phyloP scores from a whole-genome alignment of 768 basidiomycete species.

The Tricholoma hemisulphureum region DNA sequence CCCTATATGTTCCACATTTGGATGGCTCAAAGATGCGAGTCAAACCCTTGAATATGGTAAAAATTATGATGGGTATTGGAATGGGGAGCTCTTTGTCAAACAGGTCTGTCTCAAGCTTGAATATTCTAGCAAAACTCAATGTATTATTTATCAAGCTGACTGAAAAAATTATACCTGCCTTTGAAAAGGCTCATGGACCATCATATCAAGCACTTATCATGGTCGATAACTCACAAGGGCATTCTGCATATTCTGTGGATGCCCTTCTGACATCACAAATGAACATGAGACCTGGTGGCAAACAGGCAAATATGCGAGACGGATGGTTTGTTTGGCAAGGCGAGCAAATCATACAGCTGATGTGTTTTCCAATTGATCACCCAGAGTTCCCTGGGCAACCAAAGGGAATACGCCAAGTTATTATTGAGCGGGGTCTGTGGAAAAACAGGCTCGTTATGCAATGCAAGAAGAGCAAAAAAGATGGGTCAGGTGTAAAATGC shows the following conservation, averaged over 20 bases:
- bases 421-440: background rate
- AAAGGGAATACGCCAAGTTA: background rate
- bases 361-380: background rate
- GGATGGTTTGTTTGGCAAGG: background rate
- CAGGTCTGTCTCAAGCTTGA: conserved; percentile 11
- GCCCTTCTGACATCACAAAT: background rate
- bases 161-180: conserved; percentile 3
- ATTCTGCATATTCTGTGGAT: too few relatives aligned
- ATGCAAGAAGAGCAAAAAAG: background rate
- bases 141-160: background rate
- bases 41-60: conserved; percentile 42
- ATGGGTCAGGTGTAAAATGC: too few relatives aligned
- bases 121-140: background rate
- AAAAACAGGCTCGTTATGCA: background rate
- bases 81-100: conserved; percentile 25
- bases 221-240: background rate
- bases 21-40: conserved; percentile 15
- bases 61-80: conserved; percentile 42
- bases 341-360: background rate
- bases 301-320: conserved; percentile 1
- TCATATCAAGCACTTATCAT: conserved; percentile 1
- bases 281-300: conserved; percentile 2
- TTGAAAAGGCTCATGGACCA: conserved; percentile 5
- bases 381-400: background rate
- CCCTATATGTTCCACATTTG: conserved; percentile 1